phyloP scores from a whole-genome alignment of 2,329 filamentous ascomycete species.

The Nannizziopsis barbatae region DNA sequence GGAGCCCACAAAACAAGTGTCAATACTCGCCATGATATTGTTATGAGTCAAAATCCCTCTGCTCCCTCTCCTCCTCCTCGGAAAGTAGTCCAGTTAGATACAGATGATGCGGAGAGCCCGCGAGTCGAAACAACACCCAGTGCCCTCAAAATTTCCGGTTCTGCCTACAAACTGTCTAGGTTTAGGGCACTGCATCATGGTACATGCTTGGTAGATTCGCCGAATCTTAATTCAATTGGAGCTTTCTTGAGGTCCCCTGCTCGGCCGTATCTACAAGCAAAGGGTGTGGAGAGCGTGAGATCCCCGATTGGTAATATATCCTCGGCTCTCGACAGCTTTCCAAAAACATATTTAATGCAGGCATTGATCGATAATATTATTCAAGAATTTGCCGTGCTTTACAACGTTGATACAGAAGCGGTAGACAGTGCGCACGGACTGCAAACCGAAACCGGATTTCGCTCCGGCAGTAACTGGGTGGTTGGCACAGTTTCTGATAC shows the following conservation, averaged over 20 bases:
- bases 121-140: conserved; percentile 22
- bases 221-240: conserved; percentile 59
- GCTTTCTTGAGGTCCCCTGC: conserved; percentile 67
- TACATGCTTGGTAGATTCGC: conserved; percentile 70
- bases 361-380: conserved; percentile 45
- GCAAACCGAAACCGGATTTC: conserved; percentile 26
- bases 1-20: conserved; percentile 52
- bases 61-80: conserved; percentile 13
- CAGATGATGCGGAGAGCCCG: conserved; percentile 38
- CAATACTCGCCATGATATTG: conserved; percentile 88
- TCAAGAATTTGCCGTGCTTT: conserved; percentile 56
- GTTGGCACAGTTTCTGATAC: conserved; percentile 43
- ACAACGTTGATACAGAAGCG: conserved; percentile 38
- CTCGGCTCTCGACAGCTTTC: conserved; percentile 39
- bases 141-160: conserved; percentile 76
- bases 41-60: conserved; percentile 47
- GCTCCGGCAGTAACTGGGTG: conserved; percentile 27
- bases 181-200: conserved; percentile 80
- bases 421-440: conserved; percentile 25
- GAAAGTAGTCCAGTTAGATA: conserved; percentile 21
- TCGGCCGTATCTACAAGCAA: conserved; percentile 61
- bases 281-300: conserved; percentile 83
- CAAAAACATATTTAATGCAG: conserved; percentile 38
- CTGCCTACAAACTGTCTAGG: conserved; percentile 84
- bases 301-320: conserved; percentile 73